phyloP scores from a whole-genome alignment of 2,329 filamentous ascomycete genomes.

The Trichoderma koningiopsis region DNA sequence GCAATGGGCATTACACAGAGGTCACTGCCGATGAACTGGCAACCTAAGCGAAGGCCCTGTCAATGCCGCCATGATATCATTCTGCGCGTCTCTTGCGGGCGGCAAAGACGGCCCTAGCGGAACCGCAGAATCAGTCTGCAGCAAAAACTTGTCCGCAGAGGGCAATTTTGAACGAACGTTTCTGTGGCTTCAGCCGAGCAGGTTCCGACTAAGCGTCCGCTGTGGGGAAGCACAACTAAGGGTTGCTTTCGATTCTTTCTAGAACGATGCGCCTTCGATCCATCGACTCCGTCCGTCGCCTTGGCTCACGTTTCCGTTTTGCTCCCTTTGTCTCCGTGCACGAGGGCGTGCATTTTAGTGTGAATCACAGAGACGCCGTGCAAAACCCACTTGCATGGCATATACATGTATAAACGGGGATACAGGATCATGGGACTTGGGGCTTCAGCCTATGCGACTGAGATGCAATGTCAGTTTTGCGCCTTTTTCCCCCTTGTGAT shows the following conservation, averaged over 20 bases:
- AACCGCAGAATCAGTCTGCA: not conserved
- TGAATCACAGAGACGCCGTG: not conserved
- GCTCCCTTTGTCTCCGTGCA: constrained; percentile 14
- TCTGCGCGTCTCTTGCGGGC: not conserved
- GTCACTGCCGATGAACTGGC: not conserved
- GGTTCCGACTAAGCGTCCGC: constrained; percentile 17
- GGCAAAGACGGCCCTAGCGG: constrained; percentile 6
- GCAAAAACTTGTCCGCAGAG: not conserved
- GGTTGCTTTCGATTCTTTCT: not conserved
- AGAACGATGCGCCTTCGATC: constrained; percentile 21
- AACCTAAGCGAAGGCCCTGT: not conserved
- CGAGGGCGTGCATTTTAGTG: not conserved
- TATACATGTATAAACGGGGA: not conserved
- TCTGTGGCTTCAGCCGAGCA: constrained; percentile 10
- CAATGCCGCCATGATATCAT: constrained; percentile 3
- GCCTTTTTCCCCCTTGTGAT: not conserved
- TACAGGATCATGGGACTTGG: constrained; percentile 8
- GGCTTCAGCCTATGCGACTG: not conserved
- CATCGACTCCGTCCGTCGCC: not conserved
- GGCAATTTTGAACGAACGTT: not conserved
- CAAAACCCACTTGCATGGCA: not conserved
- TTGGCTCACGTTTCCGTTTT: not conserved
- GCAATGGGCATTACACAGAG: not conserved
- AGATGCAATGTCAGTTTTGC: not conserved
- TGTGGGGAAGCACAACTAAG: constrained; percentile 5